phyloP scores from a whole-genome alignment of 225 moss, liverwort and hornwort genomes.

The Marchantia paleacea region DNA sequence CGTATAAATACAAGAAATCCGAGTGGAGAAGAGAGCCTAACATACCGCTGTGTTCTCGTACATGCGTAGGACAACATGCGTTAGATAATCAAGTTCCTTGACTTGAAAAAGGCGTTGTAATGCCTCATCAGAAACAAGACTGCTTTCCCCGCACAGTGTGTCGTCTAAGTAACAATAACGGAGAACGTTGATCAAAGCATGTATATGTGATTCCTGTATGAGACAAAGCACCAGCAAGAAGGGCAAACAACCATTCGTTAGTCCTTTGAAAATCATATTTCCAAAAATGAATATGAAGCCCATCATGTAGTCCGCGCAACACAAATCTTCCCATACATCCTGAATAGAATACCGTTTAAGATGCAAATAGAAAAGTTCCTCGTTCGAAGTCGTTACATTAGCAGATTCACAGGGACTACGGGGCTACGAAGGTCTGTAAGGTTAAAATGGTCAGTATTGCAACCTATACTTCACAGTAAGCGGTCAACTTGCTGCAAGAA shows the following conservation, averaged over 20 bases:
- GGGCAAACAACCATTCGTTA: too few species aligned
- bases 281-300: too few species aligned
- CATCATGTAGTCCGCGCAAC: too few species aligned
- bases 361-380: too few species aligned
- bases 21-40: background rate
- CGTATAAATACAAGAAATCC: background rate
- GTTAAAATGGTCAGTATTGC: too few species aligned
- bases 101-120: conserved; percentile 84
- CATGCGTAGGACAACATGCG: conserved; percentile 91
- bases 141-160: conserved; percentile 77
- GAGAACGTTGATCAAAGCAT: conserved; percentile 92
- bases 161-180: conserved; percentile 95
- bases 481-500: background rate
- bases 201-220: conserved; percentile 94
- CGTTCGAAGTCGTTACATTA: too few species aligned
- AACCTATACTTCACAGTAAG: background rate
- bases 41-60: conserved; percentile 89
- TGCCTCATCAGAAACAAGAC: conserved; percentile 70
- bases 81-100: conserved; percentile 96
- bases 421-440: too few species aligned
- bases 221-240: conserved; percentile 17
- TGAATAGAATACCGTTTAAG: too few species aligned
- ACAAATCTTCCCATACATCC: too few species aligned
- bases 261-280: too few species aligned
- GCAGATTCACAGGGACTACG: too few species aligned